These are phyloP conservation scores for Hordeum vulgare DNA, from an alignment of 176 grass and related monocot genomes.

Conservation along the genomic window MorexV3_pseudomolecules_assembly NC_058521.1:582642316-582642815, in stretches of 20 bases:
- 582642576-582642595: not conserved
- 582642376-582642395: not conserved
- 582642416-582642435: not conserved
- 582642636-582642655: not conserved
- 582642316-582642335: not conserved
- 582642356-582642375: not conserved
- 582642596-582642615: not conserved
- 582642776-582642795: not conserved
- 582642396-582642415: not conserved
- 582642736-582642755: not conserved
- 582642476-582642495: not conserved
- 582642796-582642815: not conserved
- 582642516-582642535: constrained; percentile 3
- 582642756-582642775: not conserved
- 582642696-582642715: not conserved
- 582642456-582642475: not conserved
- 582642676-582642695: not conserved
- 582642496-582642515: not conserved
- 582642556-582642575: not conserved
- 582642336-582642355: not conserved
- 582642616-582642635: not conserved
- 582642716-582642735: constrained; percentile 18
- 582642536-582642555: not conserved
- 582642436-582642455: too few species aligned
- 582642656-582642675: not conserved